Base-by-base conservation (phyloP, 2,329 filamentous ascomycete genomes). In the Ophiostoma quercus region DNA sequence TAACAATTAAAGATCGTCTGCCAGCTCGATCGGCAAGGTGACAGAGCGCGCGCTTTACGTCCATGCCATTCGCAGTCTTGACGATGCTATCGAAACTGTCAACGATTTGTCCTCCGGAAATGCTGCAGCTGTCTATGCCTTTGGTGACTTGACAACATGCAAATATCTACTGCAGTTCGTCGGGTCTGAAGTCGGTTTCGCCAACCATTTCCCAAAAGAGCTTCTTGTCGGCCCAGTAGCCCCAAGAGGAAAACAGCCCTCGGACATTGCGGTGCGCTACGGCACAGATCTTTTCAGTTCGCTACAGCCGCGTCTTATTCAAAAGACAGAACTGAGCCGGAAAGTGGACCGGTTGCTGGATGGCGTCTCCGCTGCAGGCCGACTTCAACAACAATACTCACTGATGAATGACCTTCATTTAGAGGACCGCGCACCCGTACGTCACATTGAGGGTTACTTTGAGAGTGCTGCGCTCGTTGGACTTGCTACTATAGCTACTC, bases 401-500 rank as follows among this genome's bases (percentile, higher is more conserved):
- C 8, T 63, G 32, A 29, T 63, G 1, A 37, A 41, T 1, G n/a
- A n/a, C 0, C 43, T 68, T 1, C 2, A 32, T 2, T 3, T 71
- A 0, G 62, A 68, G 9, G 37, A 16, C 19, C 43, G 68, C 8
- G 66, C 39, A 2, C 68, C 68, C 5, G 63, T 71, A 14, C 22
- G 47, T 2, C 37, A 32, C 12, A 71, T 71, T 11, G 9, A 25
- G 0, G 68, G 68, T 12, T 71, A 70, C 39, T 71, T 71, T 57
- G 70, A 71, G 25, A 60, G 7, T 8, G 68, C 70, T 14, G 68
- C 68, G 1, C 66, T 69, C 5, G 68, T 71, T 9, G 70, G 70
- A 16, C 25, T 70, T 3, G n/a, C 54, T 19, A 70, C 70, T 1
- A 41, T 54, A 4, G 25, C 54, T 6, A 60, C 41, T 12, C 65